Percentiles rank a stretch among this genome's conserved stretches.
Evolutionary conservation across 2,329 filamentous ascomycete genomes (phyloP).

Genomic region (Botrytis fabae): DNA sequence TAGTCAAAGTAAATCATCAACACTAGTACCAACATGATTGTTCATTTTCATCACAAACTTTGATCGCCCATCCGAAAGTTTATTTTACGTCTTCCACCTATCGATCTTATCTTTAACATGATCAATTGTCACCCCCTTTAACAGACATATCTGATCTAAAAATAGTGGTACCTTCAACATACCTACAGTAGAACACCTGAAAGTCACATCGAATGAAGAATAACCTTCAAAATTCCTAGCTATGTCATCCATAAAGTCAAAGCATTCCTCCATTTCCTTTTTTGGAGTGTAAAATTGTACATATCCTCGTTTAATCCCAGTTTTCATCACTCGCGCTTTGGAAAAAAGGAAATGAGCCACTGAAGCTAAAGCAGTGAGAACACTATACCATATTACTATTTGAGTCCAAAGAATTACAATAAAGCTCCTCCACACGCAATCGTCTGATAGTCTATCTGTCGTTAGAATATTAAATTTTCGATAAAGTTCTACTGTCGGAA

Average conservation of each 20-base stretch:
- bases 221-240: background rate
- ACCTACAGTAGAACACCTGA: background rate
- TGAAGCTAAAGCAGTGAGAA: background rate
- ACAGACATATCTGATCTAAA: background rate
- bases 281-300: background rate
- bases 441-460: background rate
- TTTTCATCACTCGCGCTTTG: background rate
- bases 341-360: background rate
- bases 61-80: background rate
- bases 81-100: background rate
- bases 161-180: background rate
- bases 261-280: background rate
- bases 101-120: background rate
- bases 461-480: background rate
- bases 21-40: background rate
- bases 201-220: background rate
- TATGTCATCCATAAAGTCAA: background rate
- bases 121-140: background rate
- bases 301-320: fast-evolving
- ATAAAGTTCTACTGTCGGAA: background rate
- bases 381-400: background rate
- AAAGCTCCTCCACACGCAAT: too few species aligned
- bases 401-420: background rate
- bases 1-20: background rate
- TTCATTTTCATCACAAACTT: background rate